Base-by-base conservation (phyloP, 108 stramenopile species). In the Pseudonitzschia delicatissima region DNA sequence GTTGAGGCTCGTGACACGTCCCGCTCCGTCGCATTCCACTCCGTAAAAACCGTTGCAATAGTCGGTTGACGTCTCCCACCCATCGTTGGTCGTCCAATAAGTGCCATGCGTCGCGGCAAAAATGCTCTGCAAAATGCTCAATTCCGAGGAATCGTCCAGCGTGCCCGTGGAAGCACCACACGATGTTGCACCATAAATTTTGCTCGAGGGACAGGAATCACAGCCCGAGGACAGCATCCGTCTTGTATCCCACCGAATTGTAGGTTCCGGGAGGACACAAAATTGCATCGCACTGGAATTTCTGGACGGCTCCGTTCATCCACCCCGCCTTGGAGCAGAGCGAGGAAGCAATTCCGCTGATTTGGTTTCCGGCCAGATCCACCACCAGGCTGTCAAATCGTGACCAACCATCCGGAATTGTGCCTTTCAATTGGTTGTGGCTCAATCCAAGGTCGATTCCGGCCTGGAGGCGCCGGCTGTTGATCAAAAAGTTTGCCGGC, bases 241-340 rank as follows among this genome's bases (percentile, higher is more conserved):
- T 66, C 72, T 77, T 25, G 1, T 86, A 71, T 52, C 92, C 92
- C 23, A 71, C 59, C 3, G 60, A 67, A 27, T 81, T 80, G 72
- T 74, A 86, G 3, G 74, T 81, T 28, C 88, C 88, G 26, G 61
- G 51, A 20, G 81, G 86, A 65, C 93, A 94, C 18, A 94, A 63
- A 64, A 94, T 87, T 1, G 81, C 90, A 52, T 88, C 82, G 44
- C 93, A 94, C 15, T 73, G 69, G 55, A 82, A 87, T 5, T 68
- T 58, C 40, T 71, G 69, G 11, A 87, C 82, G 32, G 80, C 57
- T 26, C 84, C 86, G 42, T 68, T 51, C 76, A 82, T 77, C 84
- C 84, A 85, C 34, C 23, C 36, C 7, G 17, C 27, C 20, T 62
- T 47, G n/a, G 47, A 31, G 50, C 85, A 87, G 5, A 87, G 68